These are phyloP conservation scores for Ustilago bromivora DNA, from an alignment of 1,284 basidiomycete genomes.

Conservation along the genomic window DNA sequence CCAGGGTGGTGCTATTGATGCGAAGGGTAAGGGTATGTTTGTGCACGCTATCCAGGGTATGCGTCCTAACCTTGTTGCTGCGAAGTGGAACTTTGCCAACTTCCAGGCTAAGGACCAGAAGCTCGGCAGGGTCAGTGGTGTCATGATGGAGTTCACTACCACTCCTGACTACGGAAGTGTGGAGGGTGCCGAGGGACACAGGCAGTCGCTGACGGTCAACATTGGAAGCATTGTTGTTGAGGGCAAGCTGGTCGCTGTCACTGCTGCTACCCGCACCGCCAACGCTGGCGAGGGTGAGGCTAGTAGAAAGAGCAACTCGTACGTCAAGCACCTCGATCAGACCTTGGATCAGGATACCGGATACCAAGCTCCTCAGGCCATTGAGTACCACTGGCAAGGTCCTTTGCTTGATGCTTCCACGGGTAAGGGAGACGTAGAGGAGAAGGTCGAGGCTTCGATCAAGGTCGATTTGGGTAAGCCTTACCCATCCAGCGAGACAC, in stretches of 20 bases:
- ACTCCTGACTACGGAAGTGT: constrained; percentile 62
- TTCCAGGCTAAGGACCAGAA: constrained; percentile 74
- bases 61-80: constrained; percentile 92
- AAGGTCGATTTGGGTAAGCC: constrained; percentile 61
- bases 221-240: constrained; percentile 85
- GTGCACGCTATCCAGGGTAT: constrained; percentile 98
- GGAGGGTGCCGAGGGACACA: constrained; percentile 12
- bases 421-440: constrained; percentile 36
- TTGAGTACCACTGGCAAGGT: constrained; percentile 84
- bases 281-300: constrained; percentile 37
- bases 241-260: constrained; percentile 80
- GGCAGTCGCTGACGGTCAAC: constrained; percentile 74
- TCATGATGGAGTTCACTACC: constrained; percentile 98
- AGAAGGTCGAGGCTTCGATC: constrained; percentile 49
- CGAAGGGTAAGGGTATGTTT: constrained; percentile 87
- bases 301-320: constrained; percentile 76
- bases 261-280: constrained; percentile 70
- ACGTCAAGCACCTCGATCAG: constrained; percentile 78
- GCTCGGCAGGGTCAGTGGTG: constrained; percentile 77
- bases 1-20: constrained; percentile 77
- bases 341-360: constrained; percentile 79
- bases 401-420: constrained; percentile 72
- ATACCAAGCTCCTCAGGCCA: constrained; percentile 80
- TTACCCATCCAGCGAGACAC: constrained; percentile 62
- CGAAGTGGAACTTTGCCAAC: constrained; percentile 94